Base-by-base conservation (phyloP, 257 asterid species). In the Lithospermum erythrorhizon region DNA sequence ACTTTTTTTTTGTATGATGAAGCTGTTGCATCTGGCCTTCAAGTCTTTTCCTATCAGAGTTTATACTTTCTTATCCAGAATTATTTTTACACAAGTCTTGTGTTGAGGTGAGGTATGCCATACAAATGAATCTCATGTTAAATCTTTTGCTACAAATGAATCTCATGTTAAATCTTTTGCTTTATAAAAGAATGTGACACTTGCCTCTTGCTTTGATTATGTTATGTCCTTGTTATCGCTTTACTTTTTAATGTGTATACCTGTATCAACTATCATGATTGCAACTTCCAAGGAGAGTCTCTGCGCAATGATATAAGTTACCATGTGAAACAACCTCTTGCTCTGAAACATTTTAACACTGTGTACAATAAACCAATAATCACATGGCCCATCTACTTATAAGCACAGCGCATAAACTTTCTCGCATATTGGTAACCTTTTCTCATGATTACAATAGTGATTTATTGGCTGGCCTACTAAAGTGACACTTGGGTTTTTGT, bases 11-110 rank as follows among this genome's bases (percentile, higher is more conserved):
- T 60, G 55, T 65, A 62, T 73, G 73, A 52, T 53, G 55, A 67
- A 91, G 98, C 82, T 88, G 98, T 79, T 82, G 90, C 68, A 81
- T 91, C 76, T 91, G 96, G 96, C 95, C 98, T 16, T 86, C 98
- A 58, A 80, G 96, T 73, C 86, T 91, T 73, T 86, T 81, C 87
- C 78, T 91, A 77, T 83, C 98, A 21, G 98, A 88, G 74, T 91
- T 91, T 70, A 75, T 88, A 65, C 96, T 91, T 65, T 91, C 95
- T 72, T 82, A 73, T 69, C 96, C 95, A 32, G 95, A 88, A 61
- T 32, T 86, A 63, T 91, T 91, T 70, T 61, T 71, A 45, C 71
- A 76, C 62, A 91, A 88, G 78, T 73, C 84, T 73, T 91, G 98
- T 74, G 80, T 88, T 67, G 98, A 91, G 98, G 98, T 91, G 75